phyloP scores from a whole-genome alignment of 2,329 filamentous ascomycete species.

The Neospermospora avenae region DNA sequence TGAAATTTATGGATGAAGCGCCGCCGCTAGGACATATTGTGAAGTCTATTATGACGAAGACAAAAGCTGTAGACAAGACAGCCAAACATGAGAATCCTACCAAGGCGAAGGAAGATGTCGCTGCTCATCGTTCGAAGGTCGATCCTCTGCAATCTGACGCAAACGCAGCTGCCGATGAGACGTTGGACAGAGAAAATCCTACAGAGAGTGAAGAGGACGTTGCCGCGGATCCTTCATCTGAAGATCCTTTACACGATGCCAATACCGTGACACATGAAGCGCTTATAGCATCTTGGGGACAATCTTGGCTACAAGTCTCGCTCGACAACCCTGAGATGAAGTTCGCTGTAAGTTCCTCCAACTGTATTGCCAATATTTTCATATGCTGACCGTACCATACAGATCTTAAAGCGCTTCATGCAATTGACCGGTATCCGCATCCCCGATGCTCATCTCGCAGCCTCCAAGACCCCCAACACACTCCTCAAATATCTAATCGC shows the following conservation, averaged over 20 bases:
- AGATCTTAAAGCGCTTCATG: slow-evolving; percentile 79
- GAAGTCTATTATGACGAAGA: slow-evolving; percentile 2
- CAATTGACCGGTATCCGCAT: slow-evolving; percentile 77
- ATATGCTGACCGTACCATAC: slow-evolving; percentile 15
- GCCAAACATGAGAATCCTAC: slow-evolving; percentile 24
- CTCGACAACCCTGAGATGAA: slow-evolving; percentile 59
- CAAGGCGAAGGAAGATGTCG: slow-evolving; percentile 30
- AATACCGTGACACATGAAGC: slow-evolving; percentile 26
- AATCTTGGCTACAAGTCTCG: slow-evolving; percentile 55
- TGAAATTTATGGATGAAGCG: slow-evolving; percentile 25
- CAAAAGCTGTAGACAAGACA: slow-evolving; percentile 19
- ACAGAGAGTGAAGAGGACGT: slow-evolving; percentile 31
- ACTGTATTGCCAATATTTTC: background rate
- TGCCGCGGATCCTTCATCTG: slow-evolving; percentile 28
- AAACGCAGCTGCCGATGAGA: slow-evolving; percentile 17
- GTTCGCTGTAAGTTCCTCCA: slow-evolving; percentile 64
- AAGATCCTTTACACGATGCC: slow-evolving; percentile 18
- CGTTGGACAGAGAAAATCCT: slow-evolving; percentile 19
- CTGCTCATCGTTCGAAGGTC: slow-evolving; percentile 26
- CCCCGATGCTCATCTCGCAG: slow-evolving; percentile 64
- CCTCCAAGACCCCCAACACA: slow-evolving; percentile 50
- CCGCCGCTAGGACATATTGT: slow-evolving; percentile 17
- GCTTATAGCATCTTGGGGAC: slow-evolving; percentile 45
- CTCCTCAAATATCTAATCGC: slow-evolving; percentile 53
- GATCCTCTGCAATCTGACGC: slow-evolving; percentile 25